Base-by-base conservation (phyloP, 1,284 basidiomycete species). In the Melampsora americana region DNA sequence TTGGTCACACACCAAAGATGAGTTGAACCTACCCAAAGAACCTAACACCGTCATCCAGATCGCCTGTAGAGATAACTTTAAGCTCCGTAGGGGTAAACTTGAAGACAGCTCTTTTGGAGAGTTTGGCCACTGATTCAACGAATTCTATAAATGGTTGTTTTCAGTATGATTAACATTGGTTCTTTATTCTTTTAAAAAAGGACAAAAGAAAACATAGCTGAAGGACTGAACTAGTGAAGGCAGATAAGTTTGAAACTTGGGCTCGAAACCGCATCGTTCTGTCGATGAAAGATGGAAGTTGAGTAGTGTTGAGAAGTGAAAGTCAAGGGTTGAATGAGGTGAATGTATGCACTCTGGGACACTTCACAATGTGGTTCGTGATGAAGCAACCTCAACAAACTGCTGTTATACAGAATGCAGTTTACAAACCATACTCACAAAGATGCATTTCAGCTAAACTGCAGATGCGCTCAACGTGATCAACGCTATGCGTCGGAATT, bases 181-280 rank as follows among this genome's bases (percentile, higher is more conserved):
- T 16, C 26, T 30, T 20, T 30, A 23, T 62, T 7, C 69, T 6
- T 5, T 18, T n/a, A 18, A 12, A 39, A 39, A 16, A 30, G 35
- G 18, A 5, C 14, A 30, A 32, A 23, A 5, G 32, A 67, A n/a
- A 16, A 4, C n/a, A 42, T 16, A 12, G 3, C 30, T 9, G 30
- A 23, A 61, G 30, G 30, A 66, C 71, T 66, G 53, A 28, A 73
- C 71, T 73, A 20, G 71, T 73, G 64, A 73, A 73, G n/a, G 61
- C 50, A 16, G 71, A 26, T n/a, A 66, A 48, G 42, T 73, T 73
- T 4, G 50, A 61, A 23, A 73, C 20, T 7, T 60, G 46, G 20
- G 71, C 64, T 26, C 64, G 71, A 9, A 73, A 66, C 56, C 64
- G 64, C 71, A 73, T 73, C 26, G 46, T 35, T 42, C 6, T 35